These are phyloP conservation scores for Coemansia asiatica DNA, from an alignment of 192 early-diverging fungal species.

Conservation along the genomic window DNA sequence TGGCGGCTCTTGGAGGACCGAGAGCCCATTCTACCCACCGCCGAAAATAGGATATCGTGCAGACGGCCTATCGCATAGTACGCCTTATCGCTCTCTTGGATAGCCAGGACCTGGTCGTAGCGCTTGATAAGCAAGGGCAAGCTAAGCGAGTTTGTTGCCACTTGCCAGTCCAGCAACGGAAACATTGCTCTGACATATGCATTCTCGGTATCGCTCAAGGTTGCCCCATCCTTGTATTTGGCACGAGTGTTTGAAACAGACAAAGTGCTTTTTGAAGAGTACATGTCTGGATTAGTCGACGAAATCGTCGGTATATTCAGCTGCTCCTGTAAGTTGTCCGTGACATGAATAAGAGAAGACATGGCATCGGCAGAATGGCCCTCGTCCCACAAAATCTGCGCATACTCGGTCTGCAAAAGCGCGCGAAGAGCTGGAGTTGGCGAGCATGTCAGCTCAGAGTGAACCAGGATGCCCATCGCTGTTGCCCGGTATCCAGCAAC, in stretches of 20 bases:
- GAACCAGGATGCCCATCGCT: constrained; percentile 44
- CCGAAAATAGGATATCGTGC: constrained; percentile 36
- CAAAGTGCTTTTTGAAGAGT: background rate
- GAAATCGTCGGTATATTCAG: constrained; percentile 19
- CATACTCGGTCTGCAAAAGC: constrained; percentile 44
- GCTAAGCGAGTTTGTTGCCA: constrained; percentile 25
- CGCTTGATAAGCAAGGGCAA: constrained; percentile 17
- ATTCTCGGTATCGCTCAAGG: constrained; percentile 18
- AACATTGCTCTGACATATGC: constrained; percentile 42
- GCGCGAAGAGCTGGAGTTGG: constrained; percentile 24
- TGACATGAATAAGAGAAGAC: constrained; percentile 28
- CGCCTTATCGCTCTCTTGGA: constrained; percentile 51
- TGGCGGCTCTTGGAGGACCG: constrained; percentile 19
- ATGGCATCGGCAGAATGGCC: constrained; percentile 44
- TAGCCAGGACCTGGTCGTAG: constrained; percentile 30
- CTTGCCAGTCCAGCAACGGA: constrained; percentile 42
- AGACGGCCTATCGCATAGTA: constrained; percentile 47
- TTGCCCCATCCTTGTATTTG: constrained; percentile 3
- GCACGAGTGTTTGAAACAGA: background rate
- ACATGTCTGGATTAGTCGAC: constrained; percentile 1
- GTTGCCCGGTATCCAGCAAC: constrained; percentile 40
- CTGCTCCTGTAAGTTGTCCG: constrained; percentile 21
- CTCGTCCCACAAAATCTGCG: constrained; percentile 52
- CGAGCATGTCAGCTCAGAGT: constrained; percentile 33
- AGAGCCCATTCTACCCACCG: constrained; percentile 18